Evolutionary conservation across 768 basidiomycete species (phyloP), one percentile per base, ranked within the genome.

Genomic region (Tulasnella sp.): DNA sequence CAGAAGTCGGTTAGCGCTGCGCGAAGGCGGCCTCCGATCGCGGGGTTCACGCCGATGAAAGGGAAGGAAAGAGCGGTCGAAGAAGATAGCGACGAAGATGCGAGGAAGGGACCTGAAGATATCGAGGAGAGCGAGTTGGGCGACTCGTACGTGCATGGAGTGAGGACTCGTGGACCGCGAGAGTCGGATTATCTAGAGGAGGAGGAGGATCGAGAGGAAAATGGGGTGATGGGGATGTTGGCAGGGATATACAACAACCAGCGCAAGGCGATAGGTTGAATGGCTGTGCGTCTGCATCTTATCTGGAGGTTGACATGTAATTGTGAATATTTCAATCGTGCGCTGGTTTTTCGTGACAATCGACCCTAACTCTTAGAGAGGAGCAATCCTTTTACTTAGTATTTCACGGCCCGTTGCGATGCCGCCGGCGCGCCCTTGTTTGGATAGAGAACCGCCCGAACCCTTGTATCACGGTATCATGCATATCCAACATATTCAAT

Each of bases 211-310:
- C 77, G 90, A 74, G 87, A 87, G 77, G 92, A 95, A 79, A 91
- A 86, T 0, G 94, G 95, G 17, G 89, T 97, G 75, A 81, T 96
- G 74, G 92, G 91, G 26, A 77, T 97, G 75, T 78, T 97, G 76
- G 90, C 92, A 52, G 90, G 95, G 82, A 95, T 97, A 67, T 94
- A 95, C 37, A 63, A 11, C 79, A 77, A 78, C 35, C 74, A 75
- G 40, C 72, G 76, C 44, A 73, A 76, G 65, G 72, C 68, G 39
- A 76, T 75, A 41, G 68, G 67, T 12, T 62, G 26, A 29, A 7
- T 26, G 52, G 22, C 11, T 22, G 8, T 59, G 52, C 32, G 11
- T 19, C 22, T 59, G 52, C 11, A 12, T n/a, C n/a, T 22, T 22
- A 22, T 22, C 22, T 59, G 52, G 12, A 59, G 5, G 52, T 59